Base-by-base conservation (phyloP, 225 moss, liverwort and hornwort genomes). In the Marchantia paleacea region DNA sequence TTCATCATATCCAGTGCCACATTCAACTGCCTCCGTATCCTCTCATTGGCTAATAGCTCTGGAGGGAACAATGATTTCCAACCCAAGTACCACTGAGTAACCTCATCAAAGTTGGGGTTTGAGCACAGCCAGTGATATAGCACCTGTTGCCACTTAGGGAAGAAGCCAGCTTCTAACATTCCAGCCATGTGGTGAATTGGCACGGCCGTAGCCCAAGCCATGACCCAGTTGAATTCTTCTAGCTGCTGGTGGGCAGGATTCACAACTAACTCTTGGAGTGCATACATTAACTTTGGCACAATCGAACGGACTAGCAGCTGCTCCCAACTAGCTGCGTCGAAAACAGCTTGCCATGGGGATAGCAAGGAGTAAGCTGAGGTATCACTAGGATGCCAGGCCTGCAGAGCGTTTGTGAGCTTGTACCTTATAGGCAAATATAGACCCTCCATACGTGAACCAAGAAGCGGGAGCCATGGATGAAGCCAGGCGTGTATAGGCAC, bases 401-500 rank as follows among this genome's bases (percentile, higher is more conserved):
- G 95, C 24, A 99, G 81, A 52, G 95, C 97, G 26, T 88, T 81
- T 30, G 90, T 87, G 20, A 99, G 80, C 83, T 99, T 99, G 79
- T 88, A 93, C 75, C 95, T 87, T 61, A 99, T 99, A 19, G 97
- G 95, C 55, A 86, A 82, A 72, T 99, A 99, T 12, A 99, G 90
- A 7, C 93, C 90, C 60, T 99, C 97, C 97, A 99, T 85, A 65
- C 95, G 88, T 19, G 87, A 71, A 26, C 95, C 95, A 52, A 99
- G 88, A 86, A 95, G 88, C 79, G 88, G 93, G 11, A 99, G 84
- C 97, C 97, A 95, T 70, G 97, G 95, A 81, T 99, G 97, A 76
- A 99, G 93, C 97, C 97, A 99, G 0, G 92, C 93, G 72, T 95
- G 93, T 66, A 99, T 99, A 24, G 97, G 97, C 57, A 99, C 97